Conservation (phyloP, 225 moss, liverwort and hornwort genomes). For the Neckera pumila region DNA sequence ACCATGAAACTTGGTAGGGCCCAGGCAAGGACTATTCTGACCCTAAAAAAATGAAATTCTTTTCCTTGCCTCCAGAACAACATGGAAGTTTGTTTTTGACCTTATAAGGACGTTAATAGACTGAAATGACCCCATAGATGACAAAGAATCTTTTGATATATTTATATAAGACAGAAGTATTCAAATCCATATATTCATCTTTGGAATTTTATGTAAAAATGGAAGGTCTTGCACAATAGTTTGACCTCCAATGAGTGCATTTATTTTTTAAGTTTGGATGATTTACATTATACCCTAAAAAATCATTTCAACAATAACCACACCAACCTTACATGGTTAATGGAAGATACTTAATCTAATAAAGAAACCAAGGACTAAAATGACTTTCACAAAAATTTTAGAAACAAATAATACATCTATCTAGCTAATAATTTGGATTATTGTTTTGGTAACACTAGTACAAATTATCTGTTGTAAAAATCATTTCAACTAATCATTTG, state of each 20-base stretch:
- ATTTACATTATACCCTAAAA: too few relatives aligned
- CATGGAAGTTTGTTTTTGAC: rapidly evolving
- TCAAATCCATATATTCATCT: background rate
- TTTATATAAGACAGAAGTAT: background rate
- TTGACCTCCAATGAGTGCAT: background rate
- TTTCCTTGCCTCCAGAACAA: background rate
- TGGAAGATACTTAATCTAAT: background rate
- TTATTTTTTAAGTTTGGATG: too few relatives aligned
- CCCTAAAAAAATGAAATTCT: rapidly evolving
- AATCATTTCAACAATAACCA: background rate
- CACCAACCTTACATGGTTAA: background rate
- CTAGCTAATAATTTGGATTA: background rate
- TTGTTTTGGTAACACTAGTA: background rate
- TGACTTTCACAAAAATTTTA: background rate
- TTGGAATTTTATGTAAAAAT: background rate
- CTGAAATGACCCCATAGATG: background rate
- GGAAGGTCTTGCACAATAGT: rapidly evolving
- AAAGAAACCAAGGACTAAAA: background rate
- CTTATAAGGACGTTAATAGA: rapidly evolving
- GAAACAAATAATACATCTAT: background rate
- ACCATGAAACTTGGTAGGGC: background rate
- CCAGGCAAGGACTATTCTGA: background rate
- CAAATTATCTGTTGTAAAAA: rapidly evolving
- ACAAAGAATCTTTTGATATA: background rate
- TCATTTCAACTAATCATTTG: background rate